These are phyloP conservation scores for Stagonosporopsis tanaceti DNA, from an alignment of 2,329 filamentous ascomycete species.

Conservation along the genomic window DNA sequence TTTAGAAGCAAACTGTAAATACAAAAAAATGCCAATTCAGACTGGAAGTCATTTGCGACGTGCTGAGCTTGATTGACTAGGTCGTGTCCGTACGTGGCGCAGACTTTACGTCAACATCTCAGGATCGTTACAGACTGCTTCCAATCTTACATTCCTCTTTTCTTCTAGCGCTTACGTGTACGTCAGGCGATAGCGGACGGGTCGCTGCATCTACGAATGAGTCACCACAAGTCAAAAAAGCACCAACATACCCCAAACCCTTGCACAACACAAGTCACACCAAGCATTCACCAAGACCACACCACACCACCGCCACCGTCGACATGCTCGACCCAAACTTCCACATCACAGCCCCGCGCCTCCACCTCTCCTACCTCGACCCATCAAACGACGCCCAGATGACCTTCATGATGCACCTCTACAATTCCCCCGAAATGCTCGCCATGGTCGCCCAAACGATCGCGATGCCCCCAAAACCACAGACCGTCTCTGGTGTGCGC, in stretches of 20 bases:
- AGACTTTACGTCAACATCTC: neutral
- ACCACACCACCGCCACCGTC: neutral
- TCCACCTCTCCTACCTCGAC: conserved; percentile 29
- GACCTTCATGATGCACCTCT: conserved; percentile 21
- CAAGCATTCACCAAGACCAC: neutral
- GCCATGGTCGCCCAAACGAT: neutral
- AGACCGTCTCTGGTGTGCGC: conserved; percentile 22
- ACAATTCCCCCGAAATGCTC: conserved; percentile 17
- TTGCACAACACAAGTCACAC: neutral
- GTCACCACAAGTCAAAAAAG: neutral
- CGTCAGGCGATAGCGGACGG: conserved; percentile 1
- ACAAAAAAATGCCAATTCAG: neutral
- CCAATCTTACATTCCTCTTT: conserved; percentile 10
- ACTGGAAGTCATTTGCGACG: neutral
- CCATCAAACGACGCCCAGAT: conserved; percentile 26
- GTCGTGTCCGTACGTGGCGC: neutral
- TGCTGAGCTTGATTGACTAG: too few relatives aligned
- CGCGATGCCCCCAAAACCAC: neutral
- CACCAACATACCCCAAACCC: neutral
- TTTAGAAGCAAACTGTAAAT: neutral
- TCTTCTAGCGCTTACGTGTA: conserved; percentile 9
- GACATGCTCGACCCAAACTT: conserved; percentile 67
- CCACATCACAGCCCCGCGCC: conserved; percentile 65
- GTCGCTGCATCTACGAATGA: conserved; percentile 1
- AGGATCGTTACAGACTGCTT: neutral